Percentiles rank a stretch among this genome's conserved stretches.
These are phyloP conservation scores for Plenodomus tracheiphilus DNA, from an alignment of 2,329 filamentous ascomycete species.

Conservation along the genomic window DNA sequence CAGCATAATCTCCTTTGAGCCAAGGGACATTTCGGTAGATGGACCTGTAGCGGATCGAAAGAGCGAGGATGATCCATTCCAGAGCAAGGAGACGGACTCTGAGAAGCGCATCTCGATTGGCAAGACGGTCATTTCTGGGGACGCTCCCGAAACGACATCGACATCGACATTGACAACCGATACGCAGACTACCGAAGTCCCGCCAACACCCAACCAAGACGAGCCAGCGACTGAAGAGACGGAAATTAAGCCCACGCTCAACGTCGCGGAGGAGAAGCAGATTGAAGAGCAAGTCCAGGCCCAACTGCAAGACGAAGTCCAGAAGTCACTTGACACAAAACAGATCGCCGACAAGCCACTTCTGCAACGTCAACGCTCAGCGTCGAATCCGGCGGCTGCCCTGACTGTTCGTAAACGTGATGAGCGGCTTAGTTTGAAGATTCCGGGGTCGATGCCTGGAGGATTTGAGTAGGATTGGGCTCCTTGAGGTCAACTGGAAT, in stretches of 20 bases:
- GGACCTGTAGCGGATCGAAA: slow-evolving; percentile 16
- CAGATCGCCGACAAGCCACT: slow-evolving; percentile 9
- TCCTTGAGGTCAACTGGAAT: too few relatives aligned
- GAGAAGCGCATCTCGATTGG: slow-evolving; percentile 44
- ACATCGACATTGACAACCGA: neutral
- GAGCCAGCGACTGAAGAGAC: neutral
- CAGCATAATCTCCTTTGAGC: slow-evolving; percentile 29
- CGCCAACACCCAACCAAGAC: neutral
- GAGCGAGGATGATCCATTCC: slow-evolving; percentile 42
- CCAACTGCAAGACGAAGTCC: slow-evolving; percentile 40
- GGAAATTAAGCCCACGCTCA: neutral
- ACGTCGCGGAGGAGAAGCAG: slow-evolving; percentile 11
- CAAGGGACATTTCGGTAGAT: slow-evolving; percentile 18
- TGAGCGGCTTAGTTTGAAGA: slow-evolving; percentile 39
- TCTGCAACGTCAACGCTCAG: slow-evolving; percentile 27
- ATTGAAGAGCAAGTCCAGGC: slow-evolving; percentile 41
- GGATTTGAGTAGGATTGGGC: slow-evolving; percentile 8
- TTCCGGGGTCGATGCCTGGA: slow-evolving; percentile 32
- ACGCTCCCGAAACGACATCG: neutral
- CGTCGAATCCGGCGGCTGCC: slow-evolving; percentile 27
- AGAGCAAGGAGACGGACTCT: slow-evolving; percentile 23
- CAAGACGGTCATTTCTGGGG: slow-evolving; percentile 37
- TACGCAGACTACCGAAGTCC: neutral
- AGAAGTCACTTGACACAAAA: slow-evolving; percentile 20
- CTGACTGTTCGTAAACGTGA: slow-evolving; percentile 33